Evolutionary conservation across 495 filamentous ascomycete species (phyloP).

Genomic region (Thermochaetoides thermophila): DNA sequence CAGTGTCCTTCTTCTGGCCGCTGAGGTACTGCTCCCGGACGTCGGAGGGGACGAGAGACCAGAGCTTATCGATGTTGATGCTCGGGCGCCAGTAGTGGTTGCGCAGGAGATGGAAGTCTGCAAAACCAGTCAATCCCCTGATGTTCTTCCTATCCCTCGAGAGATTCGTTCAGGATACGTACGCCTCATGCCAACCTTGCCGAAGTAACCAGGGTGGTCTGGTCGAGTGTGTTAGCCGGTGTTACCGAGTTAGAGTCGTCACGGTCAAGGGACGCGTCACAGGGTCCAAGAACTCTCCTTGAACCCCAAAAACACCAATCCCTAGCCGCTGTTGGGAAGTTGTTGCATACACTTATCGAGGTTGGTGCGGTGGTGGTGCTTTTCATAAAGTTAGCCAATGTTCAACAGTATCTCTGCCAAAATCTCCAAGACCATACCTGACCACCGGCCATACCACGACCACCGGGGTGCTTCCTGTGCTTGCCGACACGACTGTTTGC

Average conservation of each 20-base stretch:
- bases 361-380: slow-evolving; percentile 25
- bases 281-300: not conserved
- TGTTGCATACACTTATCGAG: slow-evolving; percentile 21
- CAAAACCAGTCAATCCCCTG: slow-evolving; percentile 1
- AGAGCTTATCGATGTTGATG: slow-evolving; percentile 26
- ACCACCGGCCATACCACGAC: slow-evolving; percentile 28
- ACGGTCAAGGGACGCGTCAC: slow-evolving; percentile 3
- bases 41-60: slow-evolving; percentile 22
- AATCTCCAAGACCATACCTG: slow-evolving; percentile 13
- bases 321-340: slow-evolving; percentile 1
- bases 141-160: not conserved
- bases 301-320: not conserved
- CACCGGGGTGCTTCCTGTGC: slow-evolving; percentile 26
- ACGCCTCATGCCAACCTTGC: slow-evolving; percentile 25
- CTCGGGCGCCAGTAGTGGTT: slow-evolving; percentile 22
- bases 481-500: slow-evolving; percentile 22
- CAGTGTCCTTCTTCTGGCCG: slow-evolving; percentile 19
- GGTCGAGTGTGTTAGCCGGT: slow-evolving; percentile 9
- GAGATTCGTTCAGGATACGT: slow-evolving; percentile 2
- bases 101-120: slow-evolving; percentile 20
- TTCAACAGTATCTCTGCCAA: slow-evolving; percentile 1
- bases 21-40: slow-evolving; percentile 21
- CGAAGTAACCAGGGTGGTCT: slow-evolving; percentile 27
- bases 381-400: slow-evolving; percentile 15
- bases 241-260: not conserved